Conservation (phyloP, 2,329 filamentous ascomycete genomes). For the Hawksworthiomyces lignivorus region DNA sequence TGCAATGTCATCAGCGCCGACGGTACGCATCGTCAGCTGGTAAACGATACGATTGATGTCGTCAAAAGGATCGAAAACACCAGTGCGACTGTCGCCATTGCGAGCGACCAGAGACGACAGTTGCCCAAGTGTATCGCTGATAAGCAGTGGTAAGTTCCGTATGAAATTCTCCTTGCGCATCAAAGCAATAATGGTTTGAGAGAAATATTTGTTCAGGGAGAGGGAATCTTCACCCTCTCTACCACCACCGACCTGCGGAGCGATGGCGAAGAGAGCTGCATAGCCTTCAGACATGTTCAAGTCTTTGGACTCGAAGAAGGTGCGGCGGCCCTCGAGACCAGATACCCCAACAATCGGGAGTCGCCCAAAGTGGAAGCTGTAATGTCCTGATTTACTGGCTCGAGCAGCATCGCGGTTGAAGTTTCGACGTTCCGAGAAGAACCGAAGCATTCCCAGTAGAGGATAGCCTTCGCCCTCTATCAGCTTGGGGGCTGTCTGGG, state of each 20-base stretch:
- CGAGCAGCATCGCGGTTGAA: conserved; percentile 30
- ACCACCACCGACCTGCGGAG: conserved; percentile 17
- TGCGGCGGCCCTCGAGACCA: conserved; percentile 32
- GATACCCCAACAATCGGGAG: conserved; percentile 36
- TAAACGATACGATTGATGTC: conserved; percentile 45
- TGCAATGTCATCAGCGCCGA: conserved; percentile 47
- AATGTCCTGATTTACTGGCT: conserved; percentile 32
- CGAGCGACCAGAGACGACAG: conserved; percentile 30
- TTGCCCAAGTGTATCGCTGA: conserved; percentile 31
- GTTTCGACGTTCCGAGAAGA: conserved; percentile 38
- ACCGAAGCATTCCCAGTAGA: conserved; percentile 34
- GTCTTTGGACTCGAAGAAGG: conserved; percentile 37
- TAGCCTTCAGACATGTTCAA: conserved; percentile 37
- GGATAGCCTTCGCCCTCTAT: conserved; percentile 23
- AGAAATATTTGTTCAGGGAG: conserved; percentile 22
- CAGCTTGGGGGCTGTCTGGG: conserved; percentile 5
- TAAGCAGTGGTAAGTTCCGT: conserved; percentile 31
- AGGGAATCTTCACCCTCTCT: background rate
- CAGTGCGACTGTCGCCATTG: conserved; percentile 12
- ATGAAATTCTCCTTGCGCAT: conserved; percentile 30
- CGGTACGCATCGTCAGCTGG: conserved; percentile 48
- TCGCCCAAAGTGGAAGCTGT: conserved; percentile 41
- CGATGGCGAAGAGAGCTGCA: conserved; percentile 23
- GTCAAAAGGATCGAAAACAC: conserved; percentile 45
- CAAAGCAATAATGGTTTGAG: conserved; percentile 24